phyloP scores from a whole-genome alignment of 179 eudicot genomes.

The Vitellaria paradoxa region DNA sequence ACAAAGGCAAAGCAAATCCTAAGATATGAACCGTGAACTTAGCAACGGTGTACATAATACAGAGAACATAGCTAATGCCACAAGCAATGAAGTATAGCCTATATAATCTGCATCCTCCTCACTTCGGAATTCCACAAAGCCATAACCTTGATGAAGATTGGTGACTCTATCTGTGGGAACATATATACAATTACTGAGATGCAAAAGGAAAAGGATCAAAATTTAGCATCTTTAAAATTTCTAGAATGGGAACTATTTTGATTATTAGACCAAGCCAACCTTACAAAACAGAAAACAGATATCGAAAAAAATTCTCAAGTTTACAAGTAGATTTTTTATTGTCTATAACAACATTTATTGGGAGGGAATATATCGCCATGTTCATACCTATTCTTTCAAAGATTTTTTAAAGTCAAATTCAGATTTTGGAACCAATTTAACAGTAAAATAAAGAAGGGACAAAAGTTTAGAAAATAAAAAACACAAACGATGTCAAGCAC shows the following conservation, averaged over 20 bases:
- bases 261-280: not conserved
- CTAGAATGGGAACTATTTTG: too few relatives aligned
- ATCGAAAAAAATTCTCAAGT: too few relatives aligned
- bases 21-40: not conserved
- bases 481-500: too few relatives aligned
- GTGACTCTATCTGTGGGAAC: slow-evolving; percentile 98
- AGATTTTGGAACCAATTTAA: too few relatives aligned
- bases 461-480: too few relatives aligned
- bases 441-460: too few relatives aligned
- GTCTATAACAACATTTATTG: too few relatives aligned
- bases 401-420: too few relatives aligned
- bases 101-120: slow-evolving; percentile 99
- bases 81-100: slow-evolving; percentile 15
- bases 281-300: not conserved
- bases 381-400: too few relatives aligned
- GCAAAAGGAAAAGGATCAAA: not conserved
- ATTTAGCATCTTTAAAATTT: not conserved
- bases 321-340: too few relatives aligned
- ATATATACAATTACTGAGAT: slow-evolving; percentile 87
- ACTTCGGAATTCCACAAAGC: slow-evolving; percentile 92
- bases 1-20: not conserved
- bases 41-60: not conserved
- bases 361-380: too few relatives aligned
- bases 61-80: not conserved
- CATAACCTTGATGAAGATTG: slow-evolving; percentile 96